These are phyloP conservation scores for Clonostachys rosea DNA, from an alignment of 2,329 filamentous ascomycete species.

Conservation along the genomic window DNA sequence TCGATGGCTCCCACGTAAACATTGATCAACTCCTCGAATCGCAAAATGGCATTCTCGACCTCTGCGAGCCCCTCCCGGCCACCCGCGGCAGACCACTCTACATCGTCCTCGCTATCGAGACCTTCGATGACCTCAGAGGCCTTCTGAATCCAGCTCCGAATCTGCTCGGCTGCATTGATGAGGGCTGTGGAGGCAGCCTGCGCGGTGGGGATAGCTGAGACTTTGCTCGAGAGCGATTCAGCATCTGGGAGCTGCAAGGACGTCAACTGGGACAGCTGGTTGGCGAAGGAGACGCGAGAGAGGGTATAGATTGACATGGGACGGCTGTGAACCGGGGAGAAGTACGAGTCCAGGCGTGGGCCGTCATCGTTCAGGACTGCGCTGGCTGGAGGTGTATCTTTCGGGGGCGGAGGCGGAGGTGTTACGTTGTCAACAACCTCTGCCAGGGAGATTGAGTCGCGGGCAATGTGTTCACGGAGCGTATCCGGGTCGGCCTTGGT, in stretches of 20 bases:
- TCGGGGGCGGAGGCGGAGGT: conserved; percentile 9
- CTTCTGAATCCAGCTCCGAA: conserved; percentile 89
- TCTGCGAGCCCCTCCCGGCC: conserved; percentile 76
- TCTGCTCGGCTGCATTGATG: conserved; percentile 85
- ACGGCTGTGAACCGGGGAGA: conserved; percentile 62
- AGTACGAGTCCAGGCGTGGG: conserved; percentile 54
- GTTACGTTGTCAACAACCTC: conserved; percentile 8
- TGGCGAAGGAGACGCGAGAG: conserved; percentile 86
- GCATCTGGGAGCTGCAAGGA: conserved; percentile 86
- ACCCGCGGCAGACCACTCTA: conserved; percentile 91
- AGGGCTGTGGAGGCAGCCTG: conserved; percentile 79
- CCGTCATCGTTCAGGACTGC: conserved; percentile 35
- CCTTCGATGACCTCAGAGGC: conserved; percentile 84
- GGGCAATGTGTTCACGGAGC: conserved; percentile 53
- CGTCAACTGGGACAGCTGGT: conserved; percentile 87
- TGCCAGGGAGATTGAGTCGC: conserved; percentile 31
- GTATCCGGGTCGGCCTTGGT: conserved; percentile 57
- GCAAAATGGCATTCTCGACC: conserved; percentile 68
- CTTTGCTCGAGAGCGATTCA: conserved; percentile 74
- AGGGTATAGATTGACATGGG: conserved; percentile 91
- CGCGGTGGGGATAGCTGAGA: conserved; percentile 80
- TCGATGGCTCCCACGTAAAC: conserved; percentile 95
- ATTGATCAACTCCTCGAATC: conserved; percentile 85
- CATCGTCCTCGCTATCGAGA: conserved; percentile 91
- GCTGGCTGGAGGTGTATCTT: conserved; percentile 12